These are phyloP conservation scores for Fusarium hainanense DNA, from an alignment of 2,329 filamentous ascomycete genomes.

Conservation along the genomic window DNA sequence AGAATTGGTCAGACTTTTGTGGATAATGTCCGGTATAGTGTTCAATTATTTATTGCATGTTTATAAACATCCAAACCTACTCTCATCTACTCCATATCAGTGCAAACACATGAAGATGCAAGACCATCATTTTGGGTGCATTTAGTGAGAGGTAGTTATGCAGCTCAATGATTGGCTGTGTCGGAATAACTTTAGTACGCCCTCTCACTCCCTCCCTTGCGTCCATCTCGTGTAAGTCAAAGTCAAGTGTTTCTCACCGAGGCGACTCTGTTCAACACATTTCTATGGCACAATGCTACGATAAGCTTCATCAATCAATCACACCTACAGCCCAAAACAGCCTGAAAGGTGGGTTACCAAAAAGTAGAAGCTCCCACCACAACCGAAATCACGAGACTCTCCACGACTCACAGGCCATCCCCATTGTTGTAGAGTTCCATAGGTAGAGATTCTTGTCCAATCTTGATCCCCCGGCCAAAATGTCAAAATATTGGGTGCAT, in stretches of 20 bases:
- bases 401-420: constrained; percentile 13
- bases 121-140: background rate
- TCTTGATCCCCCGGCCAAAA: constrained; percentile 25
- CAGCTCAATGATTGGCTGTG: constrained; percentile 9
- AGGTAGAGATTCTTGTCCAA: constrained; percentile 18
- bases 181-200: constrained; percentile 37
- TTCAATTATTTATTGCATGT: background rate
- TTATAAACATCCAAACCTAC: background rate
- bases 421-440: background rate
- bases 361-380: constrained; percentile 8
- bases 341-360: constrained; percentile 19
- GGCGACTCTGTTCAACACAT: constrained; percentile 31
- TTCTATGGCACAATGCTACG: constrained; percentile 25
- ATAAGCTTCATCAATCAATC: constrained; percentile 25
- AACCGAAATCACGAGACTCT: constrained; percentile 28
- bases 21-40: background rate
- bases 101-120: background rate
- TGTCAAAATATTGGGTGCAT: constrained; percentile 31
- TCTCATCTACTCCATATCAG: background rate
- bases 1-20: background rate
- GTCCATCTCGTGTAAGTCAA: constrained; percentile 33
- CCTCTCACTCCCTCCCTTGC: background rate
- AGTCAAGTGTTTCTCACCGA: constrained; percentile 36
- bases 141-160: background rate
- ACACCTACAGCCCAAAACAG: constrained; percentile 1